phyloP scores from a whole-genome alignment of 495 filamentous ascomycete species.

The Polyplosphaeria fusca region DNA sequence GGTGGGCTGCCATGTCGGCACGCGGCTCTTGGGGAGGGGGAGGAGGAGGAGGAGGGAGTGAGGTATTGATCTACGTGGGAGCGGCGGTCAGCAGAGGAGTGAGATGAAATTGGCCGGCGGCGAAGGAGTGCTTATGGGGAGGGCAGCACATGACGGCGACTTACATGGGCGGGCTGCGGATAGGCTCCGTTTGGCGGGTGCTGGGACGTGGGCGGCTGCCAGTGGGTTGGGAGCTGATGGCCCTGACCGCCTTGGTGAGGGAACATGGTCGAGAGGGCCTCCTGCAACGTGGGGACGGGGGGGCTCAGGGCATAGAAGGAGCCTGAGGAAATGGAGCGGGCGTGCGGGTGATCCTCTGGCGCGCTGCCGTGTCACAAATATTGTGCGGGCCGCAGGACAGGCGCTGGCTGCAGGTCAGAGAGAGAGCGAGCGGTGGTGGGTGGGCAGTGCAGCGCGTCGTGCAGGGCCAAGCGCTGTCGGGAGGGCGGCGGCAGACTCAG shows the following conservation, averaged over 20 bases:
- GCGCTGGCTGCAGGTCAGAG: slow-evolving; percentile 24
- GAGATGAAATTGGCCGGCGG: background rate
- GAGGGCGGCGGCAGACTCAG: background rate
- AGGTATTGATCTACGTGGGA: slow-evolving; percentile 25
- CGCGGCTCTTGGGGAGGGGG: slow-evolving; percentile 33
- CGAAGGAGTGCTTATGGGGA: slow-evolving; percentile 3
- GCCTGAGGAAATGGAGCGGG: background rate
- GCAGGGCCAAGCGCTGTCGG: slow-evolving; percentile 11
- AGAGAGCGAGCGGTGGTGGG: background rate
- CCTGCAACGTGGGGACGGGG: background rate
- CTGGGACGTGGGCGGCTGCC: slow-evolving; percentile 24
- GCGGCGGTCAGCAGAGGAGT: slow-evolving; percentile 19
- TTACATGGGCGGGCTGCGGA: slow-evolving; percentile 28
- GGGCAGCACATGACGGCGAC: slow-evolving; percentile 21
- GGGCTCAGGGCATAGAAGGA: background rate
- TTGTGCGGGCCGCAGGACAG: slow-evolving; percentile 3
- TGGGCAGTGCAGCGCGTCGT: slow-evolving; percentile 17
- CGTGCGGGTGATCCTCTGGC: slow-evolving; percentile 9
- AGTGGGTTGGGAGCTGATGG: slow-evolving; percentile 30
- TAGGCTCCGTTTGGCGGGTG: slow-evolving; percentile 30
- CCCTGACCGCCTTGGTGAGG: slow-evolving; percentile 30
- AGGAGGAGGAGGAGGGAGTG: slow-evolving; percentile 25
- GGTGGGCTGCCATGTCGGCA: slow-evolving; percentile 32
- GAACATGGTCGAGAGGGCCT: slow-evolving; percentile 26
- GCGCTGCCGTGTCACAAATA: slow-evolving; percentile 11